Evolutionary conservation across 805 yeast genomes (phyloP), one percentile per base, ranked within the genome.

Genomic region (Jamesozyma hellenica): DNA sequence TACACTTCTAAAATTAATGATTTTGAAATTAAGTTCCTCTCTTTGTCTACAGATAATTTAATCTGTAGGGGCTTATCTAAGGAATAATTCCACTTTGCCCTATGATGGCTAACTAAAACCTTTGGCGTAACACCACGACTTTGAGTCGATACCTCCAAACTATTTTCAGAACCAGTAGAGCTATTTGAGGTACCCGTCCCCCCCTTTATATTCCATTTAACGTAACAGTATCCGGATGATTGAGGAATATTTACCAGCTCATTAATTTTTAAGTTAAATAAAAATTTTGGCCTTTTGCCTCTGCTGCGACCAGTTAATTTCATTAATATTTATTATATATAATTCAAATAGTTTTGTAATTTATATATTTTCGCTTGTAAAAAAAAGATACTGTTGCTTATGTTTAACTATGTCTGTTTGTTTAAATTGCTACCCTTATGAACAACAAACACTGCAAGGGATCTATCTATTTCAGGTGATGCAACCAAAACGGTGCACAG

Each of bases 171-270:
- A 5, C 23, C 23, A 21, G 8, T 21, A 21, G 23, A 21, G 23
- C 8, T 21, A 21, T 8, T 21, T 8, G 60, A 49, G 0, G 53
- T 50, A 7, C 63, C 63, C 3, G 58, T 56, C 11, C 60, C 56
- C 34, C 81, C 86, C 40, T 69, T 67, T 9, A 83, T 63, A 33
- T 65, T 67, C 72, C 88, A 72, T 42, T 78, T 76, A 15, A 86
- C 73, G 46, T 60, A 77, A 49, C 90, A 77, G 28, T 65, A 55
- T 0, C 94, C 94, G 3, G 77, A 65, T 1, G 80, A 68, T 48
- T 83, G 87, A 1, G 97, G 97, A 23, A 90, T 73, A 52, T 88
- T 88, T n/a, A 79, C 71, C 35, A 90, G 64, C 46, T 84, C 94
- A 40, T 74, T 71, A 35, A 87, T 70, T 14, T 70, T 59, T 23